Percentiles rank a stretch among this genome's conserved stretches.
phyloP scores from a whole-genome alignment of 176 grass and related monocot species.

The Carex cristatella region DNA sequence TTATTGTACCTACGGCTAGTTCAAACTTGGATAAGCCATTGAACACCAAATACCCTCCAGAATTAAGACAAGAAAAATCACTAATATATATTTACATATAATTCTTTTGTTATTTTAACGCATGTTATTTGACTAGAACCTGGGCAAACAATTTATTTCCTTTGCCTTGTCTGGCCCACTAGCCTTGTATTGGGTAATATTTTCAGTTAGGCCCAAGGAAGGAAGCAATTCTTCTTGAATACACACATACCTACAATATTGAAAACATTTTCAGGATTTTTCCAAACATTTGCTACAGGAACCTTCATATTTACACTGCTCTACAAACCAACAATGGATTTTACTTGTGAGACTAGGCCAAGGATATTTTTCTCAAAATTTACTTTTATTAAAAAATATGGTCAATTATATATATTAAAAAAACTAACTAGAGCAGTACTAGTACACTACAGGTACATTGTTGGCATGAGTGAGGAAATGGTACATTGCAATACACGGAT shows the following conservation, averaged over 20 bases:
- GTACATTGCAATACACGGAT: too few species aligned
- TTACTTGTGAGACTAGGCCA: background rate
- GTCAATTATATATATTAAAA: background rate
- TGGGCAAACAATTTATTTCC: background rate
- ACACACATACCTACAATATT: constrained; percentile 26
- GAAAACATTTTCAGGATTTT: background rate
- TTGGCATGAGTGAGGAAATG: too few species aligned
- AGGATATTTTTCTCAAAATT: background rate
- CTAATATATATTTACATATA: background rate
- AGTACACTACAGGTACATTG: too few species aligned
- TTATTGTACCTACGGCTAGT: background rate
- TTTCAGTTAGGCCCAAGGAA: constrained; percentile 25
- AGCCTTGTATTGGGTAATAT: constrained; percentile 28
- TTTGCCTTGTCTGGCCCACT: constrained; percentile 35
- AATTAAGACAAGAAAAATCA: background rate
- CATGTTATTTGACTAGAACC: background rate
- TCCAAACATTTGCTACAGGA: background rate
- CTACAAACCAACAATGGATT: background rate
- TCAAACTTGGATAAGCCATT: background rate
- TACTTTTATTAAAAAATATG: background rate
- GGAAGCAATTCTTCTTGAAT: constrained; percentile 50
- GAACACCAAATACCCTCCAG: background rate
- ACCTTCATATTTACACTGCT: background rate
- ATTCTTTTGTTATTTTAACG: background rate
- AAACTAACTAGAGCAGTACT: too few species aligned